Evolutionary conservation across 768 basidiomycete genomes (phyloP), one percentile per base, ranked within the genome.

Genomic region (Boletellus ananiceps): DNA sequence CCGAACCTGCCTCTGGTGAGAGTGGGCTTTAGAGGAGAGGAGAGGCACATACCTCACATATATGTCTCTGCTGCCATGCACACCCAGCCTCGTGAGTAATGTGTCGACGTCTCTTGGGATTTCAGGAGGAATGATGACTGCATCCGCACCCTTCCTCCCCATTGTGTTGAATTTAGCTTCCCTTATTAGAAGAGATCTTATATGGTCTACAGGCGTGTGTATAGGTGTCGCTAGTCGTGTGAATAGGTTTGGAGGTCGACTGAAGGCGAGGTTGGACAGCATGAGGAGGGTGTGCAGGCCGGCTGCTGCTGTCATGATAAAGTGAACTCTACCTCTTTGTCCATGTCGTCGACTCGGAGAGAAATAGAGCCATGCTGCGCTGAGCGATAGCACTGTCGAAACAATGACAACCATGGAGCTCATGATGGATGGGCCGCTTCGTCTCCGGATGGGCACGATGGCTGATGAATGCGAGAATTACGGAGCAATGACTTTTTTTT

Each of bases 181-280:
- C 45, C 65, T 67, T 4, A 74, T 55, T 33, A 88, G 61, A 9
- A 74, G 52, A 6, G 69, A 66, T 14, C 75, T 76, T 35, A 89
- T 75, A 8, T 60, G 57, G 31, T 84, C 81, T 25, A 77, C 69
- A 0, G 82, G 72, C 2, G 73, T 73, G 49, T 74, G 81, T 42
- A 85, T 52, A 1, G 84, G 79, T 39, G 86, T 62, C 2, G 69
- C 57, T n/a, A 87, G 69, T 3, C 71, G 65, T 34, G 68, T 69
- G 63, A 86, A 89, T 29, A 89, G 60, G 58, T 88, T 88, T 40
- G 74, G 73, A 8, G 86, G 83, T 43, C 73, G 74, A 44, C n/a
- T 33, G 0, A 54, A 43, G 7, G 39, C 49, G 25, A 65, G 16
- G 45, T 47, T 48, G 33, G 40, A 59, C 3, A 66, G 44, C 14